These are phyloP conservation scores for Fusarium penzigii DNA, from an alignment of 2,329 filamentous ascomycete species.

Conservation along the genomic window DNA sequence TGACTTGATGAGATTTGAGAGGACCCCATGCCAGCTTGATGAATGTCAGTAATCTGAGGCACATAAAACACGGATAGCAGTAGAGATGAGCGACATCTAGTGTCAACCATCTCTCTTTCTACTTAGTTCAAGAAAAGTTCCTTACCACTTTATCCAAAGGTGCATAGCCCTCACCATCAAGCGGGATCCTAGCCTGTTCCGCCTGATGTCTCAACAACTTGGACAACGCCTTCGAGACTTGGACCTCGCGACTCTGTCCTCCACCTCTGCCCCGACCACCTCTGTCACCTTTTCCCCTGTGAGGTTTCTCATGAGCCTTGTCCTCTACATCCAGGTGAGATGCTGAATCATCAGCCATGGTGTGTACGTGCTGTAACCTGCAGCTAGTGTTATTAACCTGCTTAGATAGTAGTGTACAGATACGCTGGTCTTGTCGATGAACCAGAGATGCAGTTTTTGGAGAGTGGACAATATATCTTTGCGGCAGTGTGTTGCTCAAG, in stretches of 20 bases:
- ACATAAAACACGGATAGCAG: neutral
- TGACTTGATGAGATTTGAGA: constrained; percentile 70
- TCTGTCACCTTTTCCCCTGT: constrained; percentile 28
- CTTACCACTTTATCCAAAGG: constrained; percentile 60
- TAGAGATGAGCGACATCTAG: neutral
- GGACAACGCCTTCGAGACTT: constrained; percentile 56
- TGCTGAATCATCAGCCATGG: constrained; percentile 18
- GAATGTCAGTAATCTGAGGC: constrained; percentile 3
- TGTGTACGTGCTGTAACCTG: constrained; percentile 1
- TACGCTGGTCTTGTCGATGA: too few species aligned
- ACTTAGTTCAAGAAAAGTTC: constrained; percentile 19
- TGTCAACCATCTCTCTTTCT: too few species aligned
- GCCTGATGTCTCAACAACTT: constrained; percentile 58
- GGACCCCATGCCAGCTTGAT: constrained; percentile 54
- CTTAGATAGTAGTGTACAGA: too few species aligned
- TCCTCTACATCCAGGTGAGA: constrained; percentile 27
- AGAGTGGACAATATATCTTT: too few species aligned
- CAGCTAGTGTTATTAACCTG: too few species aligned
- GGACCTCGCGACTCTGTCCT: constrained; percentile 43
- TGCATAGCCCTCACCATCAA: constrained; percentile 62
- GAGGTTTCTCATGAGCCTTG: constrained; percentile 18
- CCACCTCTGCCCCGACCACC: constrained; percentile 33
- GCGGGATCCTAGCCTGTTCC: constrained; percentile 53
- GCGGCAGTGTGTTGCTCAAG: too few species aligned
- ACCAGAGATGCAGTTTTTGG: too few species aligned